These are phyloP conservation scores for Dicorynia guianensis DNA, from an alignment of 306 rosid genomes.

Conservation along the genomic window DNA sequence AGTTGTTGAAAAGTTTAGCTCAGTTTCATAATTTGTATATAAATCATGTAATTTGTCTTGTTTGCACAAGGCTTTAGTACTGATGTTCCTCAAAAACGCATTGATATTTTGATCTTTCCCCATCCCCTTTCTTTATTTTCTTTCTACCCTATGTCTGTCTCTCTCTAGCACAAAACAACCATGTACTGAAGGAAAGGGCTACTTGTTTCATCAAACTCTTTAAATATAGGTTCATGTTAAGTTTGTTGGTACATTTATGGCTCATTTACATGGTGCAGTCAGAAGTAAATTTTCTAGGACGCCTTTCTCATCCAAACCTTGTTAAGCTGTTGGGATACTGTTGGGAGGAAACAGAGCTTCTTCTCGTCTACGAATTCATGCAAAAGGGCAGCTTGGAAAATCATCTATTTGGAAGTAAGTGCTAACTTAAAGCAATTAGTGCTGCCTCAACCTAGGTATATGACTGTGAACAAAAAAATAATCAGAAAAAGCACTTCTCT, in stretches of 20 bases:
- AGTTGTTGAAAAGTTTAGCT: not conserved
- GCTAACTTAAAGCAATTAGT: constrained; percentile 18
- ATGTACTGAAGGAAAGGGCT: not conserved
- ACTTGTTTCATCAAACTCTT: constrained; percentile 19
- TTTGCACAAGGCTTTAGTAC: not conserved
- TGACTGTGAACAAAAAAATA: constrained; percentile 22
- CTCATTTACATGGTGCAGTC: constrained; percentile 67
- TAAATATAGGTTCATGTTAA: not conserved
- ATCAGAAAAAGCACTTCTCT: constrained; percentile 18
- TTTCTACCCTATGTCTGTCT: not conserved
- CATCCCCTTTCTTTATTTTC: not conserved
- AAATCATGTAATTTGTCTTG: not conserved
- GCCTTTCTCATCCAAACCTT: constrained; percentile 90
- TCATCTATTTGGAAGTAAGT: constrained; percentile 96
- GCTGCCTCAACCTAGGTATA: constrained; percentile 19
- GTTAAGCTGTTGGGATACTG: constrained; percentile 91
- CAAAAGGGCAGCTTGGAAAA: constrained; percentile 91
- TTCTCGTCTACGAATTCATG: constrained; percentile 92
- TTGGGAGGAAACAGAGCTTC: constrained; percentile 79
- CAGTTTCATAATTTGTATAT: constrained; percentile 2
- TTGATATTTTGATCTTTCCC: not conserved
- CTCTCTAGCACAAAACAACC: not conserved
- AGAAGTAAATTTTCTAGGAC: constrained; percentile 85
- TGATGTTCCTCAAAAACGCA: constrained; percentile 11
- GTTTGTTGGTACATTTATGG: constrained; percentile 24